Evolutionary conservation across 73 alveolate species (phyloP), one percentile per base, ranked within the genome.

Genomic region (Paramecium sexaurelia): DNA sequence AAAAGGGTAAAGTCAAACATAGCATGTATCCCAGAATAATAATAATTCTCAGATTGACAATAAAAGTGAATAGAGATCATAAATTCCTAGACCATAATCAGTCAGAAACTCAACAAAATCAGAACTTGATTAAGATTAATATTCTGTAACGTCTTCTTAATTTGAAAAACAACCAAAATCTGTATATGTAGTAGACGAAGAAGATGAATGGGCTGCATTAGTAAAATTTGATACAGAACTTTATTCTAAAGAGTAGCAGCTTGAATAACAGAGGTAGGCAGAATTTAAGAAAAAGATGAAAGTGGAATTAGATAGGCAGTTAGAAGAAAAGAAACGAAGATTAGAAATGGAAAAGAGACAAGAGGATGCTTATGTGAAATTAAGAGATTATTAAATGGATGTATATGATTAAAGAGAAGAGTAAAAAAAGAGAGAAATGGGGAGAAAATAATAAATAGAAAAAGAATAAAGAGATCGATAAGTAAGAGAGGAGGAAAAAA

Each of bases 191-290:
- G 94, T 61, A 27, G 94, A 88, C n/a, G 94, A 88, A 35, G 94
- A 88, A 20, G 94, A 88, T 68, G 94, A 88, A 69, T 88, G 94
- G 94, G 89, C 94, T 88, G 90, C 94, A 17, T 47, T 88, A 37
- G 94, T 88, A n/a, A 88, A 88, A 41, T 88, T 88, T 88, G 94
- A 88, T 51, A 88, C 94, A 6, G 89, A 88, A 51, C 91, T 88
- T 17, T 88, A 37, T 71, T 24, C 69, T 32, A 88, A 88, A 66
- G 94, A 88, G 29, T 71, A 37, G 75, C 61, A 69, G 9, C 55
- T 88, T 27, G 94, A 88, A 33, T 41, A 69, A 71, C 24, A 88
- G 87, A 67, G 94, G 22, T 36, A 88, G 68, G 73, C 56, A 15
- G 94, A 88, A 55, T 88, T 88, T 71, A 88, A 88, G 83, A 88